Base-by-base conservation (phyloP, 1,139 yeast genomes). In the Debaryomyces sp. region DNA sequence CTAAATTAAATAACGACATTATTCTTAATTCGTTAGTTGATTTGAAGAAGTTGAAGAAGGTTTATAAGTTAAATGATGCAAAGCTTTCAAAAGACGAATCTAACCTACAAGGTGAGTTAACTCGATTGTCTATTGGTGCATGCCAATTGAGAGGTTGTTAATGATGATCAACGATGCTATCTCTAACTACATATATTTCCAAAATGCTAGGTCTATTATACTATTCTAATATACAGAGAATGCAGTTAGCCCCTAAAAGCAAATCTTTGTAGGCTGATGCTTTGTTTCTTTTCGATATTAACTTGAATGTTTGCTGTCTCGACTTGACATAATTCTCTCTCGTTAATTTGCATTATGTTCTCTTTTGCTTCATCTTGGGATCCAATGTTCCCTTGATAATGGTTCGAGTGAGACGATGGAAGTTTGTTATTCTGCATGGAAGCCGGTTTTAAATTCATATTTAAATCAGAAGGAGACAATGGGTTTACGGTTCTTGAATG, bases 101-200 rank as follows among this genome's bases (percentile, higher is more conserved):
- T 15, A 42, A 53, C 13, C 41, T 54, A n/a, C 76, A 71, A 51
- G 58, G 50, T 1, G 58, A 59, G 34, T 60, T 70, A 33, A 66
- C 78, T 3, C 59, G 71, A 44, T 63, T 72, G 47, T 73, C 74
- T 1, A 70, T 76, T 18, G 73, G 73, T 4, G 70, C 76, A 13
- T 70, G 77, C 59, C 57, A 70, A 18, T 57, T 74, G 40, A 59
- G 79, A 45, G 80, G 80, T 1, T 56, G 58, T 41, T 71, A 56
- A 49, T 27, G 21, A 13, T 6, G 9, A 13, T 27, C n/a, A 6
- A 22, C 27, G 22, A 12, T 26, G 13, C 15, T 24, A 24, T n/a
- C 30, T 12, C 13, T 12, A 10, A 12, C 7, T 27, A 27, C 30
- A 27, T 27, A 21, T 34, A 29, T 24, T 21, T 12, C 5, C 37